Conservation (phyloP, 805 yeast species). For the Priceomyces medius region DNA sequence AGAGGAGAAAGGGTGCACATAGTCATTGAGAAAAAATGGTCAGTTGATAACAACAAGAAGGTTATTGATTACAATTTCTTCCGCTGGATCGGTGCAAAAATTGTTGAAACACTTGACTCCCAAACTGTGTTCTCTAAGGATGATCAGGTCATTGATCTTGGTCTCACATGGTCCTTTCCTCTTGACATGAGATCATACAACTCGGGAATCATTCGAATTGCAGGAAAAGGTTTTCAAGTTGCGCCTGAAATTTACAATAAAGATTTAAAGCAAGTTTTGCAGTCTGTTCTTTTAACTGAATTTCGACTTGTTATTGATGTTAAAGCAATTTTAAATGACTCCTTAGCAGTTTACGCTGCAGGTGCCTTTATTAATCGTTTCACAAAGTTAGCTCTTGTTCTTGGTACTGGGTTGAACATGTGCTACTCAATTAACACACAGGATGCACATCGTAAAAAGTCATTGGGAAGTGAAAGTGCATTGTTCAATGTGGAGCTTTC, state of each 20-base stretch:
- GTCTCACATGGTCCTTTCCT: slow-evolving; percentile 61
- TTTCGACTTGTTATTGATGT: slow-evolving; percentile 34
- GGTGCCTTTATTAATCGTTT: slow-evolving; percentile 40
- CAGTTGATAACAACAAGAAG: slow-evolving; percentile 38
- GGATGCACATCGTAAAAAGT: slow-evolving; percentile 17
- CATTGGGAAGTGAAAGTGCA: slow-evolving; percentile 14
- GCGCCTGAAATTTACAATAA: slow-evolving; percentile 39
- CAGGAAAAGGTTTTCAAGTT: slow-evolving; percentile 62
- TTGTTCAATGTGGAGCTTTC: slow-evolving; percentile 56
- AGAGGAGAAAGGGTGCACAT: slow-evolving; percentile 25
- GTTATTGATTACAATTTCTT: slow-evolving; percentile 43
- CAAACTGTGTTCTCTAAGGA: slow-evolving; percentile 16
- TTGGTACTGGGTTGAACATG: slow-evolving; percentile 69
- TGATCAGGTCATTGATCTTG: slow-evolving; percentile 31
- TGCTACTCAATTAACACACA: slow-evolving; percentile 39
- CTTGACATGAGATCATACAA: slow-evolving; percentile 40
- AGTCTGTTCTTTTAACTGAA: slow-evolving; percentile 23
- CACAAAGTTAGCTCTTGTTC: slow-evolving; percentile 52
- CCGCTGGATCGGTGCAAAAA: slow-evolving; percentile 37
- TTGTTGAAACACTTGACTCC: slow-evolving; percentile 23
- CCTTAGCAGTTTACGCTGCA: slow-evolving; percentile 63
- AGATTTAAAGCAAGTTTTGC: slow-evolving; percentile 42
- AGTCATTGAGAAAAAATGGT: slow-evolving; percentile 37
- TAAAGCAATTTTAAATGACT: slow-evolving; percentile 56
- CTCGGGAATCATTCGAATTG: slow-evolving; percentile 46